Percentiles rank a stretch among this genome's conserved stretches.
These are phyloP conservation scores for Leishmania aethiopica DNA, from an alignment of 208 protist genomes.

Conservation along the genomic window DNA sequence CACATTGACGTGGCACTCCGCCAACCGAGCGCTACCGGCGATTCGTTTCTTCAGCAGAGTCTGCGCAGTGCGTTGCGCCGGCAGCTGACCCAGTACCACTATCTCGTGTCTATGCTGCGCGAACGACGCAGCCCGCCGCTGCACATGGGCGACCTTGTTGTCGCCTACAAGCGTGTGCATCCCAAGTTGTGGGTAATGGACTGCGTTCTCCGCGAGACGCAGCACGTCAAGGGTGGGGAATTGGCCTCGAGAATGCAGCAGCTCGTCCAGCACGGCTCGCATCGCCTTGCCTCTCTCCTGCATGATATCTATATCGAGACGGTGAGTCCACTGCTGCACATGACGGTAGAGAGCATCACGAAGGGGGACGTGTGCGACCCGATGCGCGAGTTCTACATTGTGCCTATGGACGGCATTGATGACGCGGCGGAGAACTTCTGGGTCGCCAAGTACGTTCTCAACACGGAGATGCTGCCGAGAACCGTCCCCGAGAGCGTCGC, in stretches of 20 bases:
- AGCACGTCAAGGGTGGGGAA: slow-evolving; percentile 63
- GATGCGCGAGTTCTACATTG: slow-evolving; percentile 70
- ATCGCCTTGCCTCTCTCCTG: slow-evolving; percentile 43
- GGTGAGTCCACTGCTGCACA: slow-evolving; percentile 59
- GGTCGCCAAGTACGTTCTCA: slow-evolving; percentile 50
- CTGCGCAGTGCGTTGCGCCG: slow-evolving; percentile 50
- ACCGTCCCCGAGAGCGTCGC: slow-evolving; percentile 45
- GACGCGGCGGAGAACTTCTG: slow-evolving; percentile 59
- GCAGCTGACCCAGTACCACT: slow-evolving; percentile 72
- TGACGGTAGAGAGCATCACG: slow-evolving; percentile 55
- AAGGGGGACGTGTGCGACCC: slow-evolving; percentile 65
- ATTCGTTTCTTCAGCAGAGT: slow-evolving; percentile 69
- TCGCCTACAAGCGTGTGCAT: slow-evolving; percentile 58
- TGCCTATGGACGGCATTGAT: slow-evolving; percentile 36
- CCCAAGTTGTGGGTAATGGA: slow-evolving; percentile 62
- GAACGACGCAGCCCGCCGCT: slow-evolving; percentile 37
- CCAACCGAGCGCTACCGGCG: slow-evolving; percentile 27
- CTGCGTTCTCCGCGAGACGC: slow-evolving; percentile 49
- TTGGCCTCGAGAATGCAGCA: slow-evolving; percentile 51
- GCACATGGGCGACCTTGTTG: slow-evolving; percentile 53
- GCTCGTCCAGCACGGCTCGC: slow-evolving; percentile 62
- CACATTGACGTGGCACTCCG: slow-evolving; percentile 46
- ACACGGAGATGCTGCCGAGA: slow-evolving; percentile 60
- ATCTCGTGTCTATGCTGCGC: slow-evolving; percentile 54
- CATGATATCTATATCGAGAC: slow-evolving; percentile 66